Base-by-base conservation (phyloP, 2,329 filamentous ascomycete genomes). In the Cladophialophora psammophila region DNA sequence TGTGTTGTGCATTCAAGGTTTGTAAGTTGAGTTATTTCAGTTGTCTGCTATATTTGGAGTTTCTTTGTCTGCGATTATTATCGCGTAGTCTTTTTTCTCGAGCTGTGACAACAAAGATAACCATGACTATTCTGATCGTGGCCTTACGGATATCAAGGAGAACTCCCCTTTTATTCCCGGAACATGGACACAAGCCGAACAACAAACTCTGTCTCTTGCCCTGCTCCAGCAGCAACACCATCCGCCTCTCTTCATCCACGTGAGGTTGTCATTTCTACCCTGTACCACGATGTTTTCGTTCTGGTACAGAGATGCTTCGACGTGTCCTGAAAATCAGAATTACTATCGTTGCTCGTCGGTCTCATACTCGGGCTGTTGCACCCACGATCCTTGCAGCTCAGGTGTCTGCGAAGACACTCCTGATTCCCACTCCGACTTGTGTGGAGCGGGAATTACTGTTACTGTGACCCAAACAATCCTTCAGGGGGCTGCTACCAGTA, bases 381-480 rank as follows among this genome's bases (percentile, higher is more conserved):
- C 55, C 12, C 63, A 60, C 38, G 63, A 64, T 20, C 63, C 63
- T 35, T 64, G 63, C 40, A 45, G 50, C 6, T 20, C 55, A 9
- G 57, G 63, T n/a, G 34, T 60, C 18, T 64, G 63, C 45, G 55
- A 13, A 48, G 53, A 56, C 18, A 45, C 32, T 12, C 13, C 32
- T n/a, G 50, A 55, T 34, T 55, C 35, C 42, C 6, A 45, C 50
- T 31, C 60, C 32, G 60, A 52, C 20, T 60, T 64, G 13, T 69
- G 67, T 53, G 62, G 56, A 31, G 18, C 34, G 38, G 31, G 48
- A 35, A 9, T 52, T 20, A 69, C 67, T 31, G 64, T 69, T 10
- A 69, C 67, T 15, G 64, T 69, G 36, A 69, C 67, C 26, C 57
- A 67, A 31, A 69, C 67, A 36, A 40, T 69, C 5, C 26, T 67